Conservation (phyloP, 768 basidiomycete species). For the Cantharellus cinnabarinus region DNA sequence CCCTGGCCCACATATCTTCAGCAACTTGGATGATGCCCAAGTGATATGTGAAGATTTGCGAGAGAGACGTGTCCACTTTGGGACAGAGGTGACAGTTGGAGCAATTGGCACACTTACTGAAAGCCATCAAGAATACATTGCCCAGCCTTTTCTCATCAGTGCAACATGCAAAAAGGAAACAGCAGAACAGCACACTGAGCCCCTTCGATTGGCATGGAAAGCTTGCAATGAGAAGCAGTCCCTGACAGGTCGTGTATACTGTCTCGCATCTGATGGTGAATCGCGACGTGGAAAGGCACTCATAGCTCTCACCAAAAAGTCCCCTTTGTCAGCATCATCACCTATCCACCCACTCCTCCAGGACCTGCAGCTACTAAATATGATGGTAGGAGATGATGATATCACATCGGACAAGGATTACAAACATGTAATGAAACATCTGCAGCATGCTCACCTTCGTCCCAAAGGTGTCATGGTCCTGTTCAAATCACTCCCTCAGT, state of each 20-base stretch:
- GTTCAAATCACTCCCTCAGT: constrained; percentile 13
- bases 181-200: constrained; percentile 9
- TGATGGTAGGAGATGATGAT: constrained; percentile 18
- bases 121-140: constrained; percentile 10
- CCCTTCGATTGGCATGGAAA: constrained; percentile 6
- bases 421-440: constrained; percentile 19
- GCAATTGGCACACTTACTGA: neutral
- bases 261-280: constrained; percentile 17
- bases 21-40: neutral
- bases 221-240: neutral
- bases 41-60: neutral
- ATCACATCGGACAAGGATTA: constrained; percentile 20
- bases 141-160: constrained; percentile 12
- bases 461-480: constrained; percentile 11
- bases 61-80: neutral
- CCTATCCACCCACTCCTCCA: constrained; percentile 13
- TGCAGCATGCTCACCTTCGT: constrained; percentile 16
- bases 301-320: constrained; percentile 12
- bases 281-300: constrained; percentile 13
- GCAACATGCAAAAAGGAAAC: constrained; percentile 15
- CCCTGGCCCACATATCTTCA: too few relatives aligned
- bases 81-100: neutral
- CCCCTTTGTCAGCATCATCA: constrained; percentile 10
- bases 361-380: constrained; percentile 13
- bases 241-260: neutral